Evolutionary conservation across 805 yeast genomes (phyloP).

Genomic region (Cyberlindnera suaveolens): DNA sequence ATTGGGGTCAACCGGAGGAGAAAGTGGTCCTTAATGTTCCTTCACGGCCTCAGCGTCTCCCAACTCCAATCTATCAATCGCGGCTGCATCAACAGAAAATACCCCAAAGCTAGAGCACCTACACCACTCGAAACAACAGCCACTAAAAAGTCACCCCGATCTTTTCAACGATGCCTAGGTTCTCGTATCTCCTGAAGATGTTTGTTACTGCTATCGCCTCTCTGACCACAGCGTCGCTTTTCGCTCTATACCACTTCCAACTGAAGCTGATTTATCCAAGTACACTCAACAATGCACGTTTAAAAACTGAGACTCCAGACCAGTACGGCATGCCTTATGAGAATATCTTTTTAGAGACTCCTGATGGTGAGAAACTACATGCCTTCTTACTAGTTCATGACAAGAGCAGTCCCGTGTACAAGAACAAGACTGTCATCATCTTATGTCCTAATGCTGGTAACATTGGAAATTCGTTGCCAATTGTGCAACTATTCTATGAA

Average conservation of each 20-base stretch:
- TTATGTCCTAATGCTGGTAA: constrained; percentile 94
- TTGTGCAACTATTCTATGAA: constrained; percentile 62
- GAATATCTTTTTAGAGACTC: constrained; percentile 51
- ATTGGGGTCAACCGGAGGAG: too few species aligned
- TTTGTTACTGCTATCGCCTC: constrained; percentile 37
- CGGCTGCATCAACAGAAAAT: too few species aligned
- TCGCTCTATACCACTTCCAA: constrained; percentile 58
- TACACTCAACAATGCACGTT: constrained; percentile 66
- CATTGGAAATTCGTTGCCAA: constrained; percentile 84
- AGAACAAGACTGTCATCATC: constrained; percentile 65
- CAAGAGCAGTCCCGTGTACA: constrained; percentile 28
- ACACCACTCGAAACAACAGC: too few species aligned
- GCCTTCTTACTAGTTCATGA: constrained; percentile 57
- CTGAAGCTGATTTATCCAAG: constrained; percentile 76
- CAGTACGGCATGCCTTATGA: constrained; percentile 61
- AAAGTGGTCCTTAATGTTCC: too few species aligned
- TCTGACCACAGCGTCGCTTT: constrained; percentile 37
- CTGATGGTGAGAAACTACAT: constrained; percentile 64
- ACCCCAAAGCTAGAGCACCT: too few species aligned
- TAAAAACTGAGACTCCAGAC: constrained; percentile 70
- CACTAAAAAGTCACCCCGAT: too few species aligned
- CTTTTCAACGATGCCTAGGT: background rate
- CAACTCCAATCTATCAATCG: too few species aligned
- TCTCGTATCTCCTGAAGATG: constrained; percentile 26
- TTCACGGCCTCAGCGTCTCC: too few species aligned